Evolutionary conservation across 164 flowering plant genomes (phyloP).

Genomic region (Akebia trifoliata): DNA sequence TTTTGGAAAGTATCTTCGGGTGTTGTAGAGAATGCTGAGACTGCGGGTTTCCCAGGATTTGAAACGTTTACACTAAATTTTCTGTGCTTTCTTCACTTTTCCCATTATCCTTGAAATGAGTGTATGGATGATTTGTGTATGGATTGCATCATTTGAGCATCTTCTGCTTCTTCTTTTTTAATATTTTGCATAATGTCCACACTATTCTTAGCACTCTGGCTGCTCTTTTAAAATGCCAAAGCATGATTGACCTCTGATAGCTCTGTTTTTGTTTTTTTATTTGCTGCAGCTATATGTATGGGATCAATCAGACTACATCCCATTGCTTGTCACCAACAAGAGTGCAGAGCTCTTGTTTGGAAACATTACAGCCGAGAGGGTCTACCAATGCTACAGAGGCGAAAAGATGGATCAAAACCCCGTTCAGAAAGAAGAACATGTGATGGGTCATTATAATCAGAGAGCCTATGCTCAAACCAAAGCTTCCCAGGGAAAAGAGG

Average conservation of each 20-base stretch:
- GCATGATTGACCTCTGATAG: not conserved
- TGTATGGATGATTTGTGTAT: too few species aligned
- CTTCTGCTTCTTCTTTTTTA: too few species aligned
- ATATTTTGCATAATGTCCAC: too few species aligned
- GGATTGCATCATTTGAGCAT: not conserved
- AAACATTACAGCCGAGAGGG: constrained; percentile 57
- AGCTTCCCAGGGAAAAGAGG: not conserved
- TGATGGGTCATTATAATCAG: constrained; percentile 9
- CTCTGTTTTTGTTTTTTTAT: not conserved
- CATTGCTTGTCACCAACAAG: constrained; percentile 55
- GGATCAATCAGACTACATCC: constrained; percentile 53
- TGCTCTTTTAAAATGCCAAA: too few species aligned
- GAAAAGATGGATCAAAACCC: constrained; percentile 6
- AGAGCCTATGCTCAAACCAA: not conserved
- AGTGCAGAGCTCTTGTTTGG: constrained; percentile 76
- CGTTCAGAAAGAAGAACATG: not conserved
- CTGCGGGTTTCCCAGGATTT: too few species aligned
- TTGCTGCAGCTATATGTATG: constrained; percentile 62
- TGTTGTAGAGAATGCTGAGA: too few species aligned
- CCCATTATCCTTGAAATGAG: too few species aligned
- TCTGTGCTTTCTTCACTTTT: too few species aligned
- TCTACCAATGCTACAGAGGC: constrained; percentile 31
- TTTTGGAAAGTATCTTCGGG: too few species aligned
- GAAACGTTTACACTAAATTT: too few species aligned
- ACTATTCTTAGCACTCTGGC: too few species aligned